These are phyloP conservation scores for Plasmodium vivax DNA, from an alignment of 169 alveolate genomes.

Conservation along the genomic window DNA sequence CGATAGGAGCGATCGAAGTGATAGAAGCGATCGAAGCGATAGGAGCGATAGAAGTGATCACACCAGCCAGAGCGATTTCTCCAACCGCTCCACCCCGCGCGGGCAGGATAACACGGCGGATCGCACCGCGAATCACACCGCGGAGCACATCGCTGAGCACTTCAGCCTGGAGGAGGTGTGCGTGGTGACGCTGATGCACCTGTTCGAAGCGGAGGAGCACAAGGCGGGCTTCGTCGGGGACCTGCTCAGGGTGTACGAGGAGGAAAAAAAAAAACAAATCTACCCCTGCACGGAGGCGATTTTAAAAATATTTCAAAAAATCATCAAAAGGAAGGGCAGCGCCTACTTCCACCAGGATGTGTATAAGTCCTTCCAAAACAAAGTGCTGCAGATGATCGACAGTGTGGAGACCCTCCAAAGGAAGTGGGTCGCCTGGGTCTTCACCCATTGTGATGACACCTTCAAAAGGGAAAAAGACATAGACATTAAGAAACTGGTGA, in stretches of 20 bases:
- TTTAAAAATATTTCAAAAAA: slow-evolving; percentile 39
- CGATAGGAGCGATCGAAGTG: background rate
- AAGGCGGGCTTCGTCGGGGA: slow-evolving; percentile 7
- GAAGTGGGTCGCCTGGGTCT: slow-evolving; percentile 59
- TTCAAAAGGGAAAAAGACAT: slow-evolving; percentile 49
- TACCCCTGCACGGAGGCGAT: slow-evolving; percentile 19
- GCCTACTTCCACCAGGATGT: slow-evolving; percentile 12
- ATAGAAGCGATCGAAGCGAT: background rate
- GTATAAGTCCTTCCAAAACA: slow-evolving; percentile 30
- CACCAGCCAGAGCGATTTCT: background rate
- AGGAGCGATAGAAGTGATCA: background rate
- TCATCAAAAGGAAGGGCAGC: slow-evolving; percentile 6
- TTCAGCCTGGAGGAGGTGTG: slow-evolving; percentile 34
- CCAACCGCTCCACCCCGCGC: background rate
- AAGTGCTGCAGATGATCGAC: slow-evolving; percentile 2
- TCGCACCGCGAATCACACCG: no score
- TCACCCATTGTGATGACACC: slow-evolving; percentile 7
- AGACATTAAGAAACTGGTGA: slow-evolving; percentile 30
- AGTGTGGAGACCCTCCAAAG: slow-evolving; percentile 25
- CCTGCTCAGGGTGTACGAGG: slow-evolving; percentile 32
- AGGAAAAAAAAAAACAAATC: slow-evolving; percentile 53
- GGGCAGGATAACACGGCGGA: no score
- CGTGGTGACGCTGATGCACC: slow-evolving; percentile 17
- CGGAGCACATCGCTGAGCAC: background rate
- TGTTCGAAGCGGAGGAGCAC: slow-evolving; percentile 15